Evolutionary conservation across 306 rosid genomes (phyloP).

Genomic region (Inga oerstediana): DNA sequence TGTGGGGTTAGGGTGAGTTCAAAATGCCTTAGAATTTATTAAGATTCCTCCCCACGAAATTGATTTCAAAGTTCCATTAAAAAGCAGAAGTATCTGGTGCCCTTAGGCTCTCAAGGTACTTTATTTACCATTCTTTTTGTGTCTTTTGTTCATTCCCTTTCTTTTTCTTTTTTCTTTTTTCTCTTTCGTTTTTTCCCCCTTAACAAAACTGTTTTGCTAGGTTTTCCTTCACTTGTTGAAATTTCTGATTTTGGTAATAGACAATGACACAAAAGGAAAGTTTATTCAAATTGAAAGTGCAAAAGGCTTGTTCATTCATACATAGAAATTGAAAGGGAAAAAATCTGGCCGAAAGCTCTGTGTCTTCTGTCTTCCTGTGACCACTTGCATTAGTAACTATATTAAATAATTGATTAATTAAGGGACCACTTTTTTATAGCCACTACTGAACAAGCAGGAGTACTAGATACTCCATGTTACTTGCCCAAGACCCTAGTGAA

Average conservation of each 20-base stretch:
- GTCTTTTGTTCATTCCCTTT: not conserved
- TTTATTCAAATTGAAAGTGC: not conserved
- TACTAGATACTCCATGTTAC: not conserved
- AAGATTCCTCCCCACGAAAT: constrained; percentile 24
- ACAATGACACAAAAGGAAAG: not conserved
- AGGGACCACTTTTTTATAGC: not conserved
- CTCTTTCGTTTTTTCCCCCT: not conserved
- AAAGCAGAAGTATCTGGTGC: constrained; percentile 29
- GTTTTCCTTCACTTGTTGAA: not conserved
- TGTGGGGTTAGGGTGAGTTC: constrained; percentile 18
- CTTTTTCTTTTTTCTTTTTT: not conserved
- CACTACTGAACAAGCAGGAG: not conserved
- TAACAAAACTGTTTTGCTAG: not conserved
- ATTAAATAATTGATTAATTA: not conserved
- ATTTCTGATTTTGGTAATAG: not conserved
- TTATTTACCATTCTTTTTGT: constrained; percentile 18
- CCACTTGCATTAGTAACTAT: constrained; percentile 1
- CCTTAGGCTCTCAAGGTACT: constrained; percentile 5
- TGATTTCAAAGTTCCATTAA: constrained; percentile 35
- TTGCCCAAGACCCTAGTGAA: not conserved
- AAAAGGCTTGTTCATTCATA: not conserved
- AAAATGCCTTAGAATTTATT: constrained; percentile 8
- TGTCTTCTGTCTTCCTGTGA: constrained; percentile 12
- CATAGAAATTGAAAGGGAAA: not conserved
- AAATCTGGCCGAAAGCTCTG: not conserved